phyloP scores from a whole-genome alignment of 352 stramenopile genomes.

The Globisporangium spinosum region DNA sequence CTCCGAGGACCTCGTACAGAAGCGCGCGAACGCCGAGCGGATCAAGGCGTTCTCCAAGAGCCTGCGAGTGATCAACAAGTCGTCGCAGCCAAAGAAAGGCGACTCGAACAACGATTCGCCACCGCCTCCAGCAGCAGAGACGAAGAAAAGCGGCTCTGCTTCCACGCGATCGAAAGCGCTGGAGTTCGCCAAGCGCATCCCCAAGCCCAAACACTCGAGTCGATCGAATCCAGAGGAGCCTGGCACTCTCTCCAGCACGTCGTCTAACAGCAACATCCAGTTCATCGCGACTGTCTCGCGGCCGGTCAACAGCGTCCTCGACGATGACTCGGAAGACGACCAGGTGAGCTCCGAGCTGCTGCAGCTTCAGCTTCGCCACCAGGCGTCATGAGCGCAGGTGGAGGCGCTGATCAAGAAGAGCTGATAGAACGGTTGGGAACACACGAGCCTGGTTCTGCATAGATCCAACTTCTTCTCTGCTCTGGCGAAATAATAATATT shows the following conservation, averaged over 20 bases:
- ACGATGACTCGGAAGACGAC: conserved; percentile 60
- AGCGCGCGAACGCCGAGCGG: conserved; percentile 69
- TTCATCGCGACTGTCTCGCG: conserved; percentile 22
- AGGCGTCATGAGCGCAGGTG: conserved; percentile 67
- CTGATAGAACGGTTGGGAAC: not conserved
- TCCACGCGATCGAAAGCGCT: conserved; percentile 72
- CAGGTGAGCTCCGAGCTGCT: conserved; percentile 59
- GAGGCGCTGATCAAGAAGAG: conserved; percentile 57
- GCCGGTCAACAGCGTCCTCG: conserved; percentile 50
- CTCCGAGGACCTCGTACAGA: conserved; percentile 70
- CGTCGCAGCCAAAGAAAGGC: conserved; percentile 31
- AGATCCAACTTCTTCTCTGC: not conserved
- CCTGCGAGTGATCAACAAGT: conserved; percentile 73
- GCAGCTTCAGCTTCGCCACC: conserved; percentile 66
- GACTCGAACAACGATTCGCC: conserved; percentile 22
- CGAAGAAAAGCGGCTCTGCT: conserved; percentile 31
- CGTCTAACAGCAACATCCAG: conserved; percentile 21
- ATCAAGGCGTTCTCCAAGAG: conserved; percentile 86
- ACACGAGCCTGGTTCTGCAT: not conserved
- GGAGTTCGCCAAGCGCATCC: conserved; percentile 77
- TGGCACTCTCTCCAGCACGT: conserved; percentile 11
- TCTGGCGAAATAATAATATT: conserved; percentile 12
- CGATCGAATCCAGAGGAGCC: conserved; percentile 26
- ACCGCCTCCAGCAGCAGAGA: not conserved
- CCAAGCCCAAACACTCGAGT: conserved; percentile 49